phyloP scores from a whole-genome alignment of 2,329 filamentous ascomycete genomes.

The Gnomoniopsis sp. region DNA sequence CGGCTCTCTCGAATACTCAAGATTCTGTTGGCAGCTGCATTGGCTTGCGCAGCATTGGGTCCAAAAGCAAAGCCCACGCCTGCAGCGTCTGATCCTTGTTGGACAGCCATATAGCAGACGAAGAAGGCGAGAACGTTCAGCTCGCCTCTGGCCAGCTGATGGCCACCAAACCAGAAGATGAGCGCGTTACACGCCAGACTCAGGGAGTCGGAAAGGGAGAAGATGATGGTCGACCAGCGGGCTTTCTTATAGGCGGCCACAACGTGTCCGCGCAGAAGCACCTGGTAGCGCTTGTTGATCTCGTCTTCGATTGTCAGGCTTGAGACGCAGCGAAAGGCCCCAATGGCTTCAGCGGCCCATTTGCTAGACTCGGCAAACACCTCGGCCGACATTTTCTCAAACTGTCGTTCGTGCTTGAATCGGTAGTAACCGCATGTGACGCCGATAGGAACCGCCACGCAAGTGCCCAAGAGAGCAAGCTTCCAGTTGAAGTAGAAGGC shows the following conservation, averaged over 20 bases:
- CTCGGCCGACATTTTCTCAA: slow-evolving; percentile 64
- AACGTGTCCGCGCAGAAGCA: slow-evolving; percentile 58
- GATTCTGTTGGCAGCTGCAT: slow-evolving; percentile 58
- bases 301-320: slow-evolving; percentile 66
- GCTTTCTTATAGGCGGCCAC: slow-evolving; percentile 57
- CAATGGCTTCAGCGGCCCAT: slow-evolving; percentile 71
- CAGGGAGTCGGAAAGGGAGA: slow-evolving; percentile 67
- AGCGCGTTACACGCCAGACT: slow-evolving; percentile 61
- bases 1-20: slow-evolving; percentile 43
- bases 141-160: slow-evolving; percentile 51
- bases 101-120: slow-evolving; percentile 61
- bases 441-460: slow-evolving; percentile 53
- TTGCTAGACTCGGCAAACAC: slow-evolving; percentile 71
- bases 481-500: slow-evolving; percentile 76
- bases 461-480: slow-evolving; percentile 63
- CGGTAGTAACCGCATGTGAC: slow-evolving; percentile 47
- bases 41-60: slow-evolving; percentile 59
- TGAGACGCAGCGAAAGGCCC: slow-evolving; percentile 69
- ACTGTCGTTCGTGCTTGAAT: slow-evolving; percentile 59
- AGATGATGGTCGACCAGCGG: slow-evolving; percentile 59
- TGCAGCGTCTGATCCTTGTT: slow-evolving; percentile 64
- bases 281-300: slow-evolving; percentile 60
- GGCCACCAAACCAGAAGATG: slow-evolving; percentile 65
- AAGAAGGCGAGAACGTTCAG: slow-evolving; percentile 46
- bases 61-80: slow-evolving; percentile 67